Evolutionary conservation across 2,329 filamentous ascomycete genomes (phyloP).

Genomic region (Amauroascus niger): DNA sequence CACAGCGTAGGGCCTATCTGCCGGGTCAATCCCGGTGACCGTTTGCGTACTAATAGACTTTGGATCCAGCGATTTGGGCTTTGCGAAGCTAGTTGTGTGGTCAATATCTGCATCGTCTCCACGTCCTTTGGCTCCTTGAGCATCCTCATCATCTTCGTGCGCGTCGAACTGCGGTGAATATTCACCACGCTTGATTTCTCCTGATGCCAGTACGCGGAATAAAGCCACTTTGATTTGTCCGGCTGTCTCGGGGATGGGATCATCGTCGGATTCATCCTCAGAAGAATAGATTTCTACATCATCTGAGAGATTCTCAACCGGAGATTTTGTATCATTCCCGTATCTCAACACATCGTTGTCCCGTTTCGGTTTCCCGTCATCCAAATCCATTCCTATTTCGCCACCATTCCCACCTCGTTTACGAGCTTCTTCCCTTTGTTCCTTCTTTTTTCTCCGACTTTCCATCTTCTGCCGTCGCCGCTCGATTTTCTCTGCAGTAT

Average conservation of each 20-base stretch:
- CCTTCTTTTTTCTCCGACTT: conserved; percentile 70
- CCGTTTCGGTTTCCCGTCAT: conserved; percentile 25
- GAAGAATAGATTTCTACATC: conserved; percentile 57
- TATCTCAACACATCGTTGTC: conserved; percentile 62
- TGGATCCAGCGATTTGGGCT: conserved; percentile 89
- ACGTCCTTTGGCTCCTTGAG: conserved; percentile 34
- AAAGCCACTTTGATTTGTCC: conserved; percentile 97
- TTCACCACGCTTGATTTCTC: conserved; percentile 95
- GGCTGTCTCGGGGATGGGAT: conserved; percentile 77
- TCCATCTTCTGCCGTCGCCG: conserved; percentile 60
- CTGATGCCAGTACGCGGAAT: conserved; percentile 88
- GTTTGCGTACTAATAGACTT: conserved; percentile 98
- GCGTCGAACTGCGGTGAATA: conserved; percentile 97
- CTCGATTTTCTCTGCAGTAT: conserved; percentile 71
- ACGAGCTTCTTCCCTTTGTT: conserved; percentile 41
- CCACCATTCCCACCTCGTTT: conserved; percentile 39
- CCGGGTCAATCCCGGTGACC: conserved; percentile 94
- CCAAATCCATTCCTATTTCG: conserved; percentile 34
- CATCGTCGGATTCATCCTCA: conserved; percentile 63
- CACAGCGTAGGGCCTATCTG: conserved; percentile 88
- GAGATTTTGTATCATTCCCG: conserved; percentile 63
- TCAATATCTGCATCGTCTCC: conserved; percentile 72
- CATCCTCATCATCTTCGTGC: conserved; percentile 82
- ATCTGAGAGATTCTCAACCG: conserved; percentile 62
- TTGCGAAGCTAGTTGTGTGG: conserved; percentile 95